Evolutionary conservation across 2,329 filamentous ascomycete species (phyloP), one percentile per base, ranked within the genome.

Genomic region (Lecanosticta acicola): DNA sequence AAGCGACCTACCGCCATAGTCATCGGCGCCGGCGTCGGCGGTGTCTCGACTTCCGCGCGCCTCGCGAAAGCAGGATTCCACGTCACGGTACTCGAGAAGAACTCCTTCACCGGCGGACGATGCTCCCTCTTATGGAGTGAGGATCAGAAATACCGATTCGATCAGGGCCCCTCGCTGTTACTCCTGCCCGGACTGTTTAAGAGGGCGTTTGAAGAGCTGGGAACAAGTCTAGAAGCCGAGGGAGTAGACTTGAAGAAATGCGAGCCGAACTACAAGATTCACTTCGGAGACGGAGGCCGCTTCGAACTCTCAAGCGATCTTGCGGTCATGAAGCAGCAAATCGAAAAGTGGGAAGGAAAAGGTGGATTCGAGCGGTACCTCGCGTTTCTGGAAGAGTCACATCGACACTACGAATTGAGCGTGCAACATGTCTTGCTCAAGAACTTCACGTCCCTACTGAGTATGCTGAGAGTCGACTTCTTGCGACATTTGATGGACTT

Each of bases 1-100:
- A 21, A 17, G 18, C 43, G 18, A 14, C 75, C 71, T 60, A 77
- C 68, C 35, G 77, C 72, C 19, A 71, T 80, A 33, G 67, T 80
- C 20, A 68, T 80, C 46, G 77, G 84, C 52, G 83, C 84, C 21
- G 85, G 85, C 48, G 79, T 80, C 37, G 85, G 84, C 41, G 84
- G 84, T 48, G 78, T 86, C 34, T 77, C 82, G n/a, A 80, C 80
- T 1, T 60, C 85, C 46, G 84, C 84, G 2, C 79, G 84, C 37
- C 76, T 88, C 9, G 81, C 83, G 40, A 83, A 82, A 60, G 77
- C 83, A 1, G 85, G 84, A 32, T 81, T 83, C 62, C 64, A 74
- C 26, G 84, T 88, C n/a, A 87, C 83, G 0, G 81, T 88, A 1
- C 68, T 88, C n/a, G 85, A 89, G 66, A 87, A 87, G 71, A 87